Percentiles rank a stretch among this genome's conserved stretches.
These are phyloP conservation scores for Suillus ampliporus DNA, from an alignment of 768 basidiomycete genomes.

Conservation along the genomic window DNA sequence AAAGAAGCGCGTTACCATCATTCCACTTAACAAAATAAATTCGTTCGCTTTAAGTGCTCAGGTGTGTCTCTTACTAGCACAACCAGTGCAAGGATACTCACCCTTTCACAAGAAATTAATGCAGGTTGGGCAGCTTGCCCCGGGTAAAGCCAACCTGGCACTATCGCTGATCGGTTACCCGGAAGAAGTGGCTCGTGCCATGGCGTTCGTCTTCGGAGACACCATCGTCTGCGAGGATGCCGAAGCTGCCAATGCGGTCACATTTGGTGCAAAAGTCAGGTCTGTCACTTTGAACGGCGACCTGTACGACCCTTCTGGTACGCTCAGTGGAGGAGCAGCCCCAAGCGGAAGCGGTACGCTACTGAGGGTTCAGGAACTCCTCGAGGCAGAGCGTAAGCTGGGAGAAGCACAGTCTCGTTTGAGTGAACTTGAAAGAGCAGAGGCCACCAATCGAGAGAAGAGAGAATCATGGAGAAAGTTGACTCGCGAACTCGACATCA, in stretches of 20 bases:
- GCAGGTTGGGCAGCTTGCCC: constrained; percentile 72
- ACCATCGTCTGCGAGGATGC: constrained; percentile 92
- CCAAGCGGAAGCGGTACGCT: constrained; percentile 77
- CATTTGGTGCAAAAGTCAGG: constrained; percentile 73
- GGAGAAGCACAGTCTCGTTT: constrained; percentile 54
- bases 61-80: constrained; percentile 37
- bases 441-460: constrained; percentile 53
- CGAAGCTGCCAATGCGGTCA: constrained; percentile 84
- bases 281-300: constrained; percentile 96
- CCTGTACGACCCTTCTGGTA: constrained; percentile 95
- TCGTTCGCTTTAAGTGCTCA: constrained; percentile 58
- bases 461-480: constrained; percentile 67
- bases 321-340: constrained; percentile 88
- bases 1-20: constrained; percentile 89
- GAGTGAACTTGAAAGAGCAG: constrained; percentile 57
- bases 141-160: constrained; percentile 83
- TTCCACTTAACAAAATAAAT: constrained; percentile 92
- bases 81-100: not conserved
- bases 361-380: constrained; percentile 82
- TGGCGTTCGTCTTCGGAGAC: constrained; percentile 93
- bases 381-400: constrained; percentile 68
- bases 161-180: constrained; percentile 88
- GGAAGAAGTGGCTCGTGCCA: constrained; percentile 82
- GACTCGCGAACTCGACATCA: constrained; percentile 81
- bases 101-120: constrained; percentile 68